phyloP scores from a whole-genome alignment of 768 basidiomycete genomes.

The Botryobasidium botryosum region DNA sequence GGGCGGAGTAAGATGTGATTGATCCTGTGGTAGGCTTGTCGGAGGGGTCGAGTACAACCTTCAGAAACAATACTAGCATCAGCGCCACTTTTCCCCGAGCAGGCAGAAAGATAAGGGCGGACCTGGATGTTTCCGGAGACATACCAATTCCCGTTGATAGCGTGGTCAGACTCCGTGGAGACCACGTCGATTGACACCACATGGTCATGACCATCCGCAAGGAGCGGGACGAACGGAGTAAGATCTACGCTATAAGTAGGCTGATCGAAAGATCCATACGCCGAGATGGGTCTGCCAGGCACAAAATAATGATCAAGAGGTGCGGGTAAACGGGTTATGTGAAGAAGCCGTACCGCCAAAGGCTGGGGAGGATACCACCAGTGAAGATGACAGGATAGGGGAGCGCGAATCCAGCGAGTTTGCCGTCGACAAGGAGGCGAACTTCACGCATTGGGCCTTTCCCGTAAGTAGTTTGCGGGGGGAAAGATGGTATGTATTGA shows the following conservation, averaged over 20 bases:
- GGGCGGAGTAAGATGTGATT: constrained; percentile 40
- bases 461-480: constrained; percentile 29
- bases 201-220: constrained; percentile 53
- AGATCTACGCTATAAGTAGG: constrained; percentile 65
- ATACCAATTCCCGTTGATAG: constrained; percentile 55
- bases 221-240: constrained; percentile 56
- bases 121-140: constrained; percentile 34
- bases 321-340: background rate
- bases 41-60: constrained; percentile 46
- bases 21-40: constrained; percentile 46
- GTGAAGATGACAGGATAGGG: constrained; percentile 53
- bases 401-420: constrained; percentile 38
- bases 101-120: background rate
- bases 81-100: background rate
- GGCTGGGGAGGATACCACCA: constrained; percentile 43
- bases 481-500: constrained; percentile 38
- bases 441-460: constrained; percentile 46
- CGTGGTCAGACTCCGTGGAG: constrained; percentile 47
- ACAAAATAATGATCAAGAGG: background rate
- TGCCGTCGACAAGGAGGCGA: constrained; percentile 39
- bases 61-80: background rate
- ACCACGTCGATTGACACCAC: constrained; percentile 55
- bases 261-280: constrained; percentile 60
- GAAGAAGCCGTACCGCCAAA: constrained; percentile 39
- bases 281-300: constrained; percentile 41